These are phyloP conservation scores for Aspergillus nidulans DNA, from an alignment of 495 filamentous ascomycete species.

Conservation along the genomic window DNA sequence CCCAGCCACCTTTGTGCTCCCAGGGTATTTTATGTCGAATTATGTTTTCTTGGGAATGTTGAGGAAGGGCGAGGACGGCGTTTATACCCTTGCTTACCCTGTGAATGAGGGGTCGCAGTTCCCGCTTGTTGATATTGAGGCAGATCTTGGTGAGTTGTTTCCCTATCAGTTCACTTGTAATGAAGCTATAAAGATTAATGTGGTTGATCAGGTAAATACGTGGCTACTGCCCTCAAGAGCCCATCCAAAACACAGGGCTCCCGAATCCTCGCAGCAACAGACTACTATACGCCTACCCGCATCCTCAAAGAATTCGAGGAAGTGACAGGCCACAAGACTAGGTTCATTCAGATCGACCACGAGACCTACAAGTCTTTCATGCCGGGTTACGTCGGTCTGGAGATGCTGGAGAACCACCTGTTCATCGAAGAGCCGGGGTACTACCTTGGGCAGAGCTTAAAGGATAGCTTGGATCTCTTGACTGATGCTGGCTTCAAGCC, in stretches of 20 bases:
- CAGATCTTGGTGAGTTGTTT: slow-evolving; percentile 43
- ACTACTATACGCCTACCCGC: slow-evolving; percentile 45
- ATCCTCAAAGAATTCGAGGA: slow-evolving; percentile 47
- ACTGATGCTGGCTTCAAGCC: slow-evolving; percentile 6
- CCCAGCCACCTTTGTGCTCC: slow-evolving; percentile 52
- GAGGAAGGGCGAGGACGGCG: slow-evolving; percentile 18
- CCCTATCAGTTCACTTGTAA: background rate
- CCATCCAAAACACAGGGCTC: slow-evolving; percentile 16
- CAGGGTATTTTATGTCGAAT: slow-evolving; percentile 59
- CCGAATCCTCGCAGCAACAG: slow-evolving; percentile 38
- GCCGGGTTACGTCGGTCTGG: slow-evolving; percentile 39
- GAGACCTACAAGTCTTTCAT: slow-evolving; percentile 43
- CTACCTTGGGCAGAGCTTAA: slow-evolving; percentile 32
- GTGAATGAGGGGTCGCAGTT: slow-evolving; percentile 29
- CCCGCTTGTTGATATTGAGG: slow-evolving; percentile 48
- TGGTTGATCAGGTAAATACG: slow-evolving; percentile 41
- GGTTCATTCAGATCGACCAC: slow-evolving; percentile 33
- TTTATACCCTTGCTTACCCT: slow-evolving; percentile 10
- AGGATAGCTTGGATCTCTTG: slow-evolving; percentile 6
- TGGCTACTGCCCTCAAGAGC: slow-evolving; percentile 41
- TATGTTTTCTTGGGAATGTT: slow-evolving; percentile 14
- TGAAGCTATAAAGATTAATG: no score
- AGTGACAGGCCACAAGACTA: slow-evolving; percentile 38
- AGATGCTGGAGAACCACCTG: slow-evolving; percentile 52
- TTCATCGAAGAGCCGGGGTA: slow-evolving; percentile 49